These are phyloP conservation scores for Termitomyces sp. DNA, from an alignment of 768 basidiomycete genomes.

Conservation along the genomic window DNA sequence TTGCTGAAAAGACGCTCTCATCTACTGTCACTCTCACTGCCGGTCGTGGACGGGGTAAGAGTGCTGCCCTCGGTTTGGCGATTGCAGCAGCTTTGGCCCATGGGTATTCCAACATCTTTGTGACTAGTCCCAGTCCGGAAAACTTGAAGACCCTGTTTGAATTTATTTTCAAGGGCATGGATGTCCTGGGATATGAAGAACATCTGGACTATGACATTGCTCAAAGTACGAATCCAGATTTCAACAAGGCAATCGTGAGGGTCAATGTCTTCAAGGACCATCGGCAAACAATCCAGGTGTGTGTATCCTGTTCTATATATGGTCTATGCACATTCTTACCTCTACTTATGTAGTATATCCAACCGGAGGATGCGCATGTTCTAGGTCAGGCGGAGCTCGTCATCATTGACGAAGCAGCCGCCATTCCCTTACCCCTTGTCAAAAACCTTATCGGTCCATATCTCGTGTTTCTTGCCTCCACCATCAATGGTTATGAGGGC, in stretches of 20 bases:
- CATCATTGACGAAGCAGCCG: conserved; percentile 97
- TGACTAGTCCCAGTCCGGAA: conserved; percentile 96
- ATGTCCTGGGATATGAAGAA: conserved; percentile 93
- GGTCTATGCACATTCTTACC: not conserved
- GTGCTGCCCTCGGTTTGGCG: conserved; percentile 92
- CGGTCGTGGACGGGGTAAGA: conserved; percentile 93
- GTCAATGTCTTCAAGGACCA: conserved; percentile 93
- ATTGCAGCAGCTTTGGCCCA: conserved; percentile 91
- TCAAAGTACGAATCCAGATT: conserved; percentile 92
- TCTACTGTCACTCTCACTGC: conserved; percentile 96
- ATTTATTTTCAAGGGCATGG: conserved; percentile 96
- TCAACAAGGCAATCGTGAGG: conserved; percentile 91
- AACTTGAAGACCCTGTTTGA: conserved; percentile 98
- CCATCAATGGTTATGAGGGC: conserved; percentile 99
- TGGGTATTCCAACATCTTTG: conserved; percentile 96
- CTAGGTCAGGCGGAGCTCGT: conserved; percentile 97
- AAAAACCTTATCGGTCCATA: conserved; percentile 93
- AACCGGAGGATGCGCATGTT: conserved; percentile 97
- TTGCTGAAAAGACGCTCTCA: conserved; percentile 88
- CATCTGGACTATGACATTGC: conserved; percentile 97
- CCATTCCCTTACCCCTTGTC: conserved; percentile 95
- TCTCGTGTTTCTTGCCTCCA: conserved; percentile 98
- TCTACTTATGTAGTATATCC: conserved; percentile 71
- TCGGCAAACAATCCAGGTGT: conserved; percentile 93
- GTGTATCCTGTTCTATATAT: conserved; percentile 30